A percentile compares a stretch with the other conserved stretches of the same genome.
phyloP scores from a whole-genome alignment of 202 grass and related monocot genomes.

The Zoysia matrella region DNA sequence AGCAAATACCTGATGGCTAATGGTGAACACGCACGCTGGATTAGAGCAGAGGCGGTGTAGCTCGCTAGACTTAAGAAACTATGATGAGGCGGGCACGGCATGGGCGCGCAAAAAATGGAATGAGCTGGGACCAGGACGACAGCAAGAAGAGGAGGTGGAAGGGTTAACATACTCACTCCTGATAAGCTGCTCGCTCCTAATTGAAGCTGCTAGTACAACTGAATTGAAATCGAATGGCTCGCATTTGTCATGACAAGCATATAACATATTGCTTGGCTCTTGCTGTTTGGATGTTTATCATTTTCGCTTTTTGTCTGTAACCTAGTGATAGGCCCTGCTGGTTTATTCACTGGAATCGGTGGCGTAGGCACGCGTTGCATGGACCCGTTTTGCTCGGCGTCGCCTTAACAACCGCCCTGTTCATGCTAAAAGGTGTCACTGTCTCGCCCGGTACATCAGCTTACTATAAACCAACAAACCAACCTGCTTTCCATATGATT shows the following conservation, averaged over 20 bases:
- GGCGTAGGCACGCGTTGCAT: neutral
- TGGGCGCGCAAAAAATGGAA: neutral
- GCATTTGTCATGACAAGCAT: neutral
- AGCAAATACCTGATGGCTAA: no score
- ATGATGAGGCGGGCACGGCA: slow-evolving; percentile 8
- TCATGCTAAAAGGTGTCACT: neutral
- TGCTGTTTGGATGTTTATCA: neutral
- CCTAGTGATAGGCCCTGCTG: neutral
- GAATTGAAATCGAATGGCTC: slow-evolving; percentile 16
- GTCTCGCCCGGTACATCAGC: slow-evolving; percentile 21
- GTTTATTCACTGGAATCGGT: neutral
- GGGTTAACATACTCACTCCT: neutral
- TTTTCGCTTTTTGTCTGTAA: slow-evolving; percentile 18
- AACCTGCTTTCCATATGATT: no score
- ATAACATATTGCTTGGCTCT: neutral
- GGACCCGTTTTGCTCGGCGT: neutral
- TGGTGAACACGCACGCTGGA: no score
- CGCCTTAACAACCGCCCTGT: neutral
- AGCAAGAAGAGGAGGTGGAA: neutral
- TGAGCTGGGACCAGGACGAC: neutral
- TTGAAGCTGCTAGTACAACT: neutral
- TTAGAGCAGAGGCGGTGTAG: neutral
- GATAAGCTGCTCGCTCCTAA: neutral
- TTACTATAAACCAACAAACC: slow-evolving; percentile 5
- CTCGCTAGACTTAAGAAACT: slow-evolving; percentile 17